These are phyloP conservation scores for Psilocybe mexicana DNA, from an alignment of 1,284 basidiomycete species.

Conservation along the genomic window DNA sequence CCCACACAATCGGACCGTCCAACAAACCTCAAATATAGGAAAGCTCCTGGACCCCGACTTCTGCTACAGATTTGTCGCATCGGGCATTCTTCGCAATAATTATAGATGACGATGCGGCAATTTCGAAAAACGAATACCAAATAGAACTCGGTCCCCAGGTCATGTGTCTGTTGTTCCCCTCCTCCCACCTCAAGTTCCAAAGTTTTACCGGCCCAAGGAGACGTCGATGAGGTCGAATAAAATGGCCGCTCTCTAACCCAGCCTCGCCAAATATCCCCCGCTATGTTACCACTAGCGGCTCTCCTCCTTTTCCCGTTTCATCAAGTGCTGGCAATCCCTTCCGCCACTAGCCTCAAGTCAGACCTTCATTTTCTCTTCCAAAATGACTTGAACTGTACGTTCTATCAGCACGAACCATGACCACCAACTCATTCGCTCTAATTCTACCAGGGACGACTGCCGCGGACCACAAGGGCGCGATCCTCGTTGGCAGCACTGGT, in stretches of 20 bases:
- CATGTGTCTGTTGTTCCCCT: not conserved
- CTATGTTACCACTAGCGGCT: not conserved
- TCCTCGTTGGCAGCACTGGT: conserved; percentile 20
- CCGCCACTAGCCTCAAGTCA: conserved; percentile 18
- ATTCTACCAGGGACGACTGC: conserved; percentile 26
- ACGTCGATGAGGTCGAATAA: not conserved
- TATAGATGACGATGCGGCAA: not conserved
- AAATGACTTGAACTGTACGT: conserved; percentile 31
- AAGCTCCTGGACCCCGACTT: too few species aligned
- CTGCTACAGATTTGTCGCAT: not conserved
- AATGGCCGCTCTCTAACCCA: not conserved
- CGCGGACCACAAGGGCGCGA: conserved; percentile 23
- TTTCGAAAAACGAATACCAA: not conserved
- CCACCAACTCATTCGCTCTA: not conserved
- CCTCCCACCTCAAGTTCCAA: not conserved
- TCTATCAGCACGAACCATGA: not conserved
- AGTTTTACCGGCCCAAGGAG: not conserved
- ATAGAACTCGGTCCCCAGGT: not conserved
- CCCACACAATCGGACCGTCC: too few species aligned
- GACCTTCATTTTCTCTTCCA: conserved; percentile 29
- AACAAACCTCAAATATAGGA: too few species aligned
- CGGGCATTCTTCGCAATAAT: not conserved
- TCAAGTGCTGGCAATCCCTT: conserved; percentile 18
- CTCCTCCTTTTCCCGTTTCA: not conserved
- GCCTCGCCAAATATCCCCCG: not conserved